phyloP scores from a whole-genome alignment of 345 rosid species.

The Murraya paniculata region DNA sequence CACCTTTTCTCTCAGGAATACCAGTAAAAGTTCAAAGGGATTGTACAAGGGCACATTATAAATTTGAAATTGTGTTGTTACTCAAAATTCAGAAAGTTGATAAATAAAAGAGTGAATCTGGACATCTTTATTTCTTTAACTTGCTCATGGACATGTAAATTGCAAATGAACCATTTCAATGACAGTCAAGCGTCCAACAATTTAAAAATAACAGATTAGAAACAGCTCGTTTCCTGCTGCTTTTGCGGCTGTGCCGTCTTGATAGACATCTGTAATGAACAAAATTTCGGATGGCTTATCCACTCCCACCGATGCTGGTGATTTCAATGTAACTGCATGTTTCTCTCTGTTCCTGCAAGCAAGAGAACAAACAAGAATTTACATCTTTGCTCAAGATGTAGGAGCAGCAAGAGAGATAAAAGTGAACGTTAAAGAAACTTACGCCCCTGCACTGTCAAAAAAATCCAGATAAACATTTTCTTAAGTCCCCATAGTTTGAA shows the following conservation, averaged over 20 bases:
- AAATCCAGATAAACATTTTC: slow-evolving; percentile 78
- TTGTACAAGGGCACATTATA: not conserved
- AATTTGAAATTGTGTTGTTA: not conserved
- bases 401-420: not conserved
- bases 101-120: not conserved
- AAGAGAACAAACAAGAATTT: slow-evolving; percentile 7
- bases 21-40: not conserved
- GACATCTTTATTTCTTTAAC: not conserved
- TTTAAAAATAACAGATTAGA: not conserved
- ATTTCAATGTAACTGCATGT: slow-evolving; percentile 72
- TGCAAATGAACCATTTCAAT: not conserved
- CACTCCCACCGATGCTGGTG: slow-evolving; percentile 67
- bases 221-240: slow-evolving; percentile 57
- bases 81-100: not conserved
- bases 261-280: slow-evolving; percentile 76
- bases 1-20: not conserved
- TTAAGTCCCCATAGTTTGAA: slow-evolving; percentile 75
- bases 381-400: not conserved
- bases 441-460: slow-evolving; percentile 89
- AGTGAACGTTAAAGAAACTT: slow-evolving; percentile 18
- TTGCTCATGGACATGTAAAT: not conserved
- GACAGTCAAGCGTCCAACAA: not conserved
- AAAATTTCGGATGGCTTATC: slow-evolving; percentile 77
- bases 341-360: slow-evolving; percentile 75
- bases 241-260: slow-evolving; percentile 90